Evolutionary conservation across 2,329 filamentous ascomycete genomes (phyloP), one percentile per base, ranked within the genome.

Genomic region (Aspergillus ibericus): DNA sequence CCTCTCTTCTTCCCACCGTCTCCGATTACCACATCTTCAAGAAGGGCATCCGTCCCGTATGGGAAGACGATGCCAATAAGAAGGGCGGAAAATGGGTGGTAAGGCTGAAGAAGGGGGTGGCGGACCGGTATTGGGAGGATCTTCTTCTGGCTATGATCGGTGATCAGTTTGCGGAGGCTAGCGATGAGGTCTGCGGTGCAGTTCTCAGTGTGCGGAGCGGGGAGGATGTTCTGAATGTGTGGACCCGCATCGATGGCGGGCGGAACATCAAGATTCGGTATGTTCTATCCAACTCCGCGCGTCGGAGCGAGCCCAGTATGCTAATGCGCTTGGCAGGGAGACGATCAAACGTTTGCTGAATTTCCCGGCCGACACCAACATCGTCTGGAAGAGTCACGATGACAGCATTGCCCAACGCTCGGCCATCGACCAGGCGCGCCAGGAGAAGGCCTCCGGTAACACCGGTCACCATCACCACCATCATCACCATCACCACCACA

Each of bases 1-100:
- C 96, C 2, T 98, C 93, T 35, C 81, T 84, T 34, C 82, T 99
- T 58, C 93, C 93, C 6, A 88, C 93, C 4, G 93, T 98, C 29
- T 97, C 93, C 22, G 95, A 99, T 77, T 99, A 97, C 73, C 95
- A 99, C 75, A 88, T 99, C 60, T 99, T 99, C 82, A 96, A 95
- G 78, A 92, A 95, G 72, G 93, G 93, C 55, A 93, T 99, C 61
- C 88, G 95, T 60, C 95, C 95, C 20, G 95, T 99, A 68, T 99
- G 95, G 95, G 95, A 99, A 77, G 95, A 99, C 68, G 92, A 96
- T 48, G 92, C 96, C 74, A 99, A 99, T 79, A 95, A 92, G 76
- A 89, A 88, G 66, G 95, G 95, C 55, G 95, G 95, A 53, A 99
- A 99, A 80, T 99, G 93, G 93, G 93, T 97, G 65, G 88, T 99